Percentiles rank a stretch among this genome's conserved stretches.
Conservation (phyloP, 352 stramenopile species). For the Phytophthora ohioensis region DNA sequence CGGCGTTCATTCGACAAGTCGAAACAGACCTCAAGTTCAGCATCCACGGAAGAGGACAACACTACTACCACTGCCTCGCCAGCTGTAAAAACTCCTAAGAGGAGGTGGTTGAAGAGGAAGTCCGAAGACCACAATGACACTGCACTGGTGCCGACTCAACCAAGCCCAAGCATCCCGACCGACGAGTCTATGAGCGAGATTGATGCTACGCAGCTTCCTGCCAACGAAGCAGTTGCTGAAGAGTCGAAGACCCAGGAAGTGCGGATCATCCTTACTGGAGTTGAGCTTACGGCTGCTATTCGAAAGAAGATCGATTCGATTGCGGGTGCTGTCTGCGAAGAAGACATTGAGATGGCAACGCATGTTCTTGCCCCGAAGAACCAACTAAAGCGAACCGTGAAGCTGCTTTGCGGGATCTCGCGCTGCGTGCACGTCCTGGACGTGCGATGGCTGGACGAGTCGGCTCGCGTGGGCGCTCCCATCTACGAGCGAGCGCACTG, state of each 20-base stretch:
- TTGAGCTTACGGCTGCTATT: slow-evolving; percentile 52
- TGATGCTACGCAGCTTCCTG: slow-evolving; percentile 24
- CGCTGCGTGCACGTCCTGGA: slow-evolving; percentile 63
- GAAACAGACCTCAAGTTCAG: neutral
- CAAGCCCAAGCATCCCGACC: slow-evolving; percentile 23
- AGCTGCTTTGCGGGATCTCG: slow-evolving; percentile 68
- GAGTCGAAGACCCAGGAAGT: slow-evolving; percentile 25
- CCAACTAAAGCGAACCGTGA: slow-evolving; percentile 66
- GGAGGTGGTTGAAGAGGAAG: slow-evolving; percentile 50
- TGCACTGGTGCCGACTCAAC: slow-evolving; percentile 27
- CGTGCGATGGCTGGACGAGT: slow-evolving; percentile 62
- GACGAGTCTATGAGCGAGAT: slow-evolving; percentile 38
- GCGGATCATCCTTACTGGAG: slow-evolving; percentile 60
- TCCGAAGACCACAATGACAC: slow-evolving; percentile 41
- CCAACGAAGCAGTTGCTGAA: slow-evolving; percentile 24
- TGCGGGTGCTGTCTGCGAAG: slow-evolving; percentile 50
- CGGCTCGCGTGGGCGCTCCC: slow-evolving; percentile 46
- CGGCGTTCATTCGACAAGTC: slow-evolving; percentile 12
- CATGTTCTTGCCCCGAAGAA: slow-evolving; percentile 57
- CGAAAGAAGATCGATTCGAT: slow-evolving; percentile 58
- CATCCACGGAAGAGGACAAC: neutral
- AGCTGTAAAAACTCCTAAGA: slow-evolving; percentile 47
- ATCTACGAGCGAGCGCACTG: slow-evolving; percentile 51
- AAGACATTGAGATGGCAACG: slow-evolving; percentile 54
- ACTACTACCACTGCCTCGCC: slow-evolving; percentile 10